phyloP scores from a whole-genome alignment of 768 basidiomycete genomes.

The Collybia mongolica region DNA sequence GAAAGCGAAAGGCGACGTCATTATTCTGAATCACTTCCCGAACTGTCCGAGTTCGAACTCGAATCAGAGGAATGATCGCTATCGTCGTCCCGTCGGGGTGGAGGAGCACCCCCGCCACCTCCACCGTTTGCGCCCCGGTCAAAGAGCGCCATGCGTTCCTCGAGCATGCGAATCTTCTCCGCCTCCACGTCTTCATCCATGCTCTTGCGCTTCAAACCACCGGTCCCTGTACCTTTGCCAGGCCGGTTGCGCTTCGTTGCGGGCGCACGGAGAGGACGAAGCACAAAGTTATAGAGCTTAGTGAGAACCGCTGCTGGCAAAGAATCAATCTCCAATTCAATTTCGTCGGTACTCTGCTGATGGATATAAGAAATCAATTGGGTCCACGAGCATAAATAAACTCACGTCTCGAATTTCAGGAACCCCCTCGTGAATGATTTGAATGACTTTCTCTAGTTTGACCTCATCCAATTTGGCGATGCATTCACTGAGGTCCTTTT shows the following conservation, averaged over 20 bases:
- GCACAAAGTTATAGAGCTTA: slow-evolving; percentile 94
- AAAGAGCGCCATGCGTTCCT: slow-evolving; percentile 85
- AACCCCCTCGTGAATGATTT: slow-evolving; percentile 92
- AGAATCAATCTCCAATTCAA: slow-evolving; percentile 96
- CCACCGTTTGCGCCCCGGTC: slow-evolving; percentile 51
- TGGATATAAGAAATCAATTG: slow-evolving; percentile 12
- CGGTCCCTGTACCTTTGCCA: slow-evolving; percentile 83
- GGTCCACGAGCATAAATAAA: slow-evolving; percentile 10
- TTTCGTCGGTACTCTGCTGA: slow-evolving; percentile 89
- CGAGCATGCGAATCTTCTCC: slow-evolving; percentile 90
- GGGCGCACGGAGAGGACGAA: slow-evolving; percentile 72
- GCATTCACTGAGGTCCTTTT: slow-evolving; percentile 96
- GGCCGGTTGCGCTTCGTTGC: slow-evolving; percentile 61
- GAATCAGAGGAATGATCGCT: slow-evolving; percentile 82
- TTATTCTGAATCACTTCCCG: slow-evolving; percentile 84
- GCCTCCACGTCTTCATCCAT: slow-evolving; percentile 98
- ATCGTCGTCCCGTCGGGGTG: slow-evolving; percentile 43
- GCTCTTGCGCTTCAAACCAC: slow-evolving; percentile 89
- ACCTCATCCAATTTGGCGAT: slow-evolving; percentile 82
- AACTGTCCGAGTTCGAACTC: slow-evolving; percentile 75
- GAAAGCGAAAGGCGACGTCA: slow-evolving; percentile 16
- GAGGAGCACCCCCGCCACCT: slow-evolving; percentile 32
- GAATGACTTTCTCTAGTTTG: slow-evolving; percentile 87
- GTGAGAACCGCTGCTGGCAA: slow-evolving; percentile 85
- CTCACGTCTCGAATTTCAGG: slow-evolving; percentile 92